Conservation (phyloP, 2,329 filamentous ascomycete species). For the Diplodia intermedia region DNA sequence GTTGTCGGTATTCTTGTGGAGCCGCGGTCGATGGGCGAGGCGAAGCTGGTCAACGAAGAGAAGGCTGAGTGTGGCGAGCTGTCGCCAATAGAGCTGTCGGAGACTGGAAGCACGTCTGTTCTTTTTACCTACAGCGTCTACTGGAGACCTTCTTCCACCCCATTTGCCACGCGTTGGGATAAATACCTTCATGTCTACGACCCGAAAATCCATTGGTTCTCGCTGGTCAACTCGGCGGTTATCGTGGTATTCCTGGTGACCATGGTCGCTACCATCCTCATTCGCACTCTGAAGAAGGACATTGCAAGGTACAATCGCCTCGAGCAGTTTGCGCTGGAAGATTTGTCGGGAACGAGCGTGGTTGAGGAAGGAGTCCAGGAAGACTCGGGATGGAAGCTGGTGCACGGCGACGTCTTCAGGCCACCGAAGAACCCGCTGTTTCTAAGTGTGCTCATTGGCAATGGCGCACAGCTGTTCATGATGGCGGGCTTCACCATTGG, state of each 20-base stretch:
- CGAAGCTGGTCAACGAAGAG: conserved; percentile 59
- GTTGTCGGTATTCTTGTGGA: conserved; percentile 93
- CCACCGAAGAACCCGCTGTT: conserved; percentile 82
- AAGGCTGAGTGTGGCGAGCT: conserved; percentile 69
- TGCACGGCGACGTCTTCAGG: conserved; percentile 97
- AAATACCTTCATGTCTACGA: conserved; percentile 98
- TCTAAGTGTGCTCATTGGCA: conserved; percentile 86
- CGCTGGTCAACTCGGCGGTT: conserved; percentile 91
- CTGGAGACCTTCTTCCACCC: conserved; percentile 83
- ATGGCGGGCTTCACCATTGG: conserved; percentile 94
- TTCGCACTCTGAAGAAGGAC: conserved; percentile 89
- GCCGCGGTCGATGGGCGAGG: conserved; percentile 73
- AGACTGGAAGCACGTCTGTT: conserved; percentile 69
- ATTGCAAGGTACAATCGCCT: conserved; percentile 96
- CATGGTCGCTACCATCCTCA: conserved; percentile 90
- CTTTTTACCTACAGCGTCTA: conserved; percentile 91
- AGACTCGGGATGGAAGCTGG: conserved; percentile 97
- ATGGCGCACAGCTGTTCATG: conserved; percentile 94
- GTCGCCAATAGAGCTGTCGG: conserved; percentile 67
- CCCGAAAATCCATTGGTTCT: conserved; percentile 99
- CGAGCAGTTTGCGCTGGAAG: conserved; percentile 88
- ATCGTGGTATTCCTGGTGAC: conserved; percentile 91
- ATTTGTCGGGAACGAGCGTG: conserved; percentile 76
- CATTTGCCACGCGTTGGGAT: conserved; percentile 98
- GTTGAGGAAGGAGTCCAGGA: conserved; percentile 94